A percentile compares a stretch with the other conserved stretches of the same genome.
Conservation (phyloP, 495 filamentous ascomycete species). For the Pyrenopolyporus hunteri region DNA sequence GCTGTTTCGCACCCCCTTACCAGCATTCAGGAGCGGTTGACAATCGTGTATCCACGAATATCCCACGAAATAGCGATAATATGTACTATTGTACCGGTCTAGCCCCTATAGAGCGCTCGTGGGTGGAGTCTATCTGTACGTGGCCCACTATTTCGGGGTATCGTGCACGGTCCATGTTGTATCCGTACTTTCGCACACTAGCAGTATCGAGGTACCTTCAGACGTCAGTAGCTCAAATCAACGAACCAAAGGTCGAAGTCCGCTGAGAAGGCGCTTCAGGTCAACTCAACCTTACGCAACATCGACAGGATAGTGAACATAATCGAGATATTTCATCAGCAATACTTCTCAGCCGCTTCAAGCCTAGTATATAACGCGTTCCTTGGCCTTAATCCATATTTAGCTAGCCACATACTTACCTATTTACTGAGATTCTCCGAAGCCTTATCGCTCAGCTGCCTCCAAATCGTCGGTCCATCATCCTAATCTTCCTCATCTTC, state of each 20-base stretch:
- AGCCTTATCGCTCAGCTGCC: conserved; percentile 3
- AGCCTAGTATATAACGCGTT: neutral
- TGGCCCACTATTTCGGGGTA: conserved; percentile 20
- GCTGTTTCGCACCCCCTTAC: no score
- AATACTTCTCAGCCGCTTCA: neutral
- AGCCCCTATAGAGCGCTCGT: neutral
- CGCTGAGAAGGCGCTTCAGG: conserved; percentile 5
- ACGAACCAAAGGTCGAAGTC: no score
- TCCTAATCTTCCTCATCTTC: neutral
- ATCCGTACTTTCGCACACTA: neutral
- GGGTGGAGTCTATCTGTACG: conserved; percentile 26
- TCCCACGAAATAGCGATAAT: no score
- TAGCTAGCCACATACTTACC: neutral
- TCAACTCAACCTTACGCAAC: conserved; percentile 14
- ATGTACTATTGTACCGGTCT: neutral
- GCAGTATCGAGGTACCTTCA: neutral
- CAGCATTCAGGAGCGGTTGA: no score
- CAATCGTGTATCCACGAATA: no score
- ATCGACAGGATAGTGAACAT: conserved; percentile 3
- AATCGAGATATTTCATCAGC: conserved; percentile 7
- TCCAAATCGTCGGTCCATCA: neutral
- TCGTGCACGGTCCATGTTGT: conserved; percentile 18
- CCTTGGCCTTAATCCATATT: neutral
- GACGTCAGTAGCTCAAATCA: conserved; percentile 1
- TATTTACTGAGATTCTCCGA: neutral